Conservation (phyloP, 2,329 filamentous ascomycete genomes). For the Talaromyces sp. region DNA sequence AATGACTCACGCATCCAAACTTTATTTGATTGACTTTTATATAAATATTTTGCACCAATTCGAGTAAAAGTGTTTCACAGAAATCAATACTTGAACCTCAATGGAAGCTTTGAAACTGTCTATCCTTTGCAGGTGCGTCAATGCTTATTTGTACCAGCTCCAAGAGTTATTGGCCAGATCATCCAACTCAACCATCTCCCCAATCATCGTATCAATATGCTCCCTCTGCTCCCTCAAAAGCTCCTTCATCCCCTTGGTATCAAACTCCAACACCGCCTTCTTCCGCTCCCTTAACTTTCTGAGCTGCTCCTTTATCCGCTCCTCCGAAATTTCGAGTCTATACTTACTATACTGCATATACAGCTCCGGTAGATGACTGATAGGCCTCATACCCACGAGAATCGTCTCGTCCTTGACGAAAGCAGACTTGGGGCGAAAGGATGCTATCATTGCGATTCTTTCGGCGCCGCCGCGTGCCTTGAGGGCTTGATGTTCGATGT, state of each 20-base stretch:
- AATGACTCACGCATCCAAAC: not conserved
- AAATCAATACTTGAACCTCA: too few relatives aligned
- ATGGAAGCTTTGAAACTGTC: too few relatives aligned
- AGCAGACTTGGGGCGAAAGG: slow-evolving; percentile 52
- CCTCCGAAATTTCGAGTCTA: slow-evolving; percentile 21
- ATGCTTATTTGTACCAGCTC: too few relatives aligned
- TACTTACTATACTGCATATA: slow-evolving; percentile 32
- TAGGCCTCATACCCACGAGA: slow-evolving; percentile 24
- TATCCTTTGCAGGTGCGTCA: too few relatives aligned
- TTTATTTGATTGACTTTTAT: not conserved
- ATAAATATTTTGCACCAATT: not conserved
- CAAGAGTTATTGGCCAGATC: not conserved
- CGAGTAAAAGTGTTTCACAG: too few relatives aligned
- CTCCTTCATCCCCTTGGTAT: not conserved
- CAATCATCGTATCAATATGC: not conserved
- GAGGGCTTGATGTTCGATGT: slow-evolving; percentile 57
- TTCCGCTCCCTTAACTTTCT: not conserved
- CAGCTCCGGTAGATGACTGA: slow-evolving; percentile 28
- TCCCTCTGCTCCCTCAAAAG: not conserved
- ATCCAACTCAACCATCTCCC: not conserved
- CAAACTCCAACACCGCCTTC: not conserved
- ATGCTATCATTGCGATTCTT: slow-evolving; percentile 57
- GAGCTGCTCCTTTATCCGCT: not conserved
- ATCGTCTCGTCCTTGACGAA: slow-evolving; percentile 18
- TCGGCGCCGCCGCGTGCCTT: slow-evolving; percentile 51